phyloP scores from a whole-genome alignment of 495 filamentous ascomycete genomes.

The Talaromyces adpressus region DNA sequence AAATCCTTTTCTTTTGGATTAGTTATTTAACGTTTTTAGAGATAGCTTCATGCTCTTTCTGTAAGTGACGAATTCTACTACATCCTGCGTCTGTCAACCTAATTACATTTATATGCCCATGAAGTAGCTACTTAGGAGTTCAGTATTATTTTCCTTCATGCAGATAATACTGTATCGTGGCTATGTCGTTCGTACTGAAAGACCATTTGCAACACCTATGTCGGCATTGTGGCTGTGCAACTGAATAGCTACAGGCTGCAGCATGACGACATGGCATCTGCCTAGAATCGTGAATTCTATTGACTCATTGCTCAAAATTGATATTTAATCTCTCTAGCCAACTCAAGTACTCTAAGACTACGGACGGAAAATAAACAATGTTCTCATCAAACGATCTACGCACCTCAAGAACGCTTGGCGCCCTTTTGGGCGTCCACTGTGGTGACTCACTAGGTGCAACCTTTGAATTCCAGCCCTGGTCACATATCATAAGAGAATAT shows the following conservation, averaged over 20 bases:
- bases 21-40: too few relatives aligned
- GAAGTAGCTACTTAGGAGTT: too few relatives aligned
- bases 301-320: background rate
- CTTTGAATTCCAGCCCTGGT: slow-evolving; percentile 5
- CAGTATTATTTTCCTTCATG: too few relatives aligned
- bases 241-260: background rate
- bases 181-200: background rate
- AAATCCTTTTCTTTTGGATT: too few relatives aligned
- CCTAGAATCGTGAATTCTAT: background rate
- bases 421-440: slow-evolving; percentile 4
- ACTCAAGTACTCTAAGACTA: background rate
- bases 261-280: background rate
- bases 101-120: too few relatives aligned
- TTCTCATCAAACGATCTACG: background rate
- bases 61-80: too few relatives aligned
- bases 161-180: background rate
- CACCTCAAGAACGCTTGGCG: background rate
- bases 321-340: background rate
- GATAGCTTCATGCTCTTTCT: too few relatives aligned
- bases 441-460: slow-evolving; percentile 5
- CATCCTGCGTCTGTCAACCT: too few relatives aligned
- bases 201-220: background rate
- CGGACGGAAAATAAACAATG: background rate
- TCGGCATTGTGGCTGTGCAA: background rate
- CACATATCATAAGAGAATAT: background rate